phyloP scores from a whole-genome alignment of 176 grass and related monocot genomes.

The Avena eriantha region DNA sequence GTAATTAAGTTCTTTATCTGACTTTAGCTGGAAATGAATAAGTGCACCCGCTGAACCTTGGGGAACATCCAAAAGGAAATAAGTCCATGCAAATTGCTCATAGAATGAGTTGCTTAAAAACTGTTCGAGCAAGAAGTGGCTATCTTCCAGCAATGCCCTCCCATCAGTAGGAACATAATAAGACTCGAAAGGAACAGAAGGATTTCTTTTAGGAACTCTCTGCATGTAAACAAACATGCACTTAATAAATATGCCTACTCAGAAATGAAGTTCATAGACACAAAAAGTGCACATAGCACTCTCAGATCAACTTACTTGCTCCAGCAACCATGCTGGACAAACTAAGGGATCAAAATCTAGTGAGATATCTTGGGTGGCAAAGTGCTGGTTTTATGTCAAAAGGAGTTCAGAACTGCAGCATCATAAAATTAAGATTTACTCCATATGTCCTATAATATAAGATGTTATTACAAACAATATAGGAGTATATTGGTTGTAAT shows the following conservation, averaged over 20 bases:
- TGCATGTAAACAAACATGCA: conserved; percentile 51
- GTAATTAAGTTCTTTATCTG: conserved; percentile 72
- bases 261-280: conserved; percentile 30
- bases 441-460: too few species aligned
- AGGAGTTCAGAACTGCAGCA: background rate
- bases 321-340: conserved; percentile 17
- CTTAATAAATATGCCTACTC: conserved; percentile 36
- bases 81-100: conserved; percentile 75
- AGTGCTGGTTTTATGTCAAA: conserved; percentile 14
- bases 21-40: conserved; percentile 74
- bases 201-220: conserved; percentile 81
- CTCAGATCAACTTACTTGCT: conserved; percentile 14
- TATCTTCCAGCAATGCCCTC: conserved; percentile 46
- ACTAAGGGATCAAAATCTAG: conserved; percentile 9
- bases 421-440: too few species aligned
- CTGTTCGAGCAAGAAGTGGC: conserved; percentile 66
- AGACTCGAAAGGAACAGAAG: conserved; percentile 71
- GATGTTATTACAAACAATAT: too few species aligned
- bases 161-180: conserved; percentile 82
- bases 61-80: conserved; percentile 88
- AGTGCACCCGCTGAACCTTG: conserved; percentile 82
- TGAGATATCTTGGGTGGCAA: background rate
- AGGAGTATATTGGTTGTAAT: too few species aligned
- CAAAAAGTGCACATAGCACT: conserved; percentile 25
- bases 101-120: conserved; percentile 78